These are phyloP conservation scores for Penicillium taxi DNA, from an alignment of 495 filamentous ascomycete genomes.

Conservation along the genomic window DNA sequence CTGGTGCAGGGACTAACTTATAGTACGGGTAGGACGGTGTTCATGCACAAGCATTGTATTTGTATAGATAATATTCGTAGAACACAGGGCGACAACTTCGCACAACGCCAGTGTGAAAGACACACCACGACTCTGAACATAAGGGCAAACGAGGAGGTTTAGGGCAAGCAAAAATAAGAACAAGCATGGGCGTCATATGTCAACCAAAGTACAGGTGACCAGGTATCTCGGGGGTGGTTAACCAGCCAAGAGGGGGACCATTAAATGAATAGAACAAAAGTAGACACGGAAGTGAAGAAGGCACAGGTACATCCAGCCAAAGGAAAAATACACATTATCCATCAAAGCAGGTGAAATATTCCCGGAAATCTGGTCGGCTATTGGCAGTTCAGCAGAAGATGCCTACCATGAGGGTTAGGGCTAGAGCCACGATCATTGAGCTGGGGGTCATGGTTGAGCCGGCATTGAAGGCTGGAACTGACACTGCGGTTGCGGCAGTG, in stretches of 20 bases:
- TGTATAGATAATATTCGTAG: too few species aligned
- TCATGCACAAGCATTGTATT: too few species aligned
- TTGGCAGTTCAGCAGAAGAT: conserved; percentile 13
- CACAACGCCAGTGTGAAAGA: conserved; percentile 13
- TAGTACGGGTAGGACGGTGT: too few species aligned
- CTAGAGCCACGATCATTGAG: conserved; percentile 11
- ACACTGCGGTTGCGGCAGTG: conserved; percentile 8
- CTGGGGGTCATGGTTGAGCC: conserved; percentile 17
- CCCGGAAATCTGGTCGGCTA: neutral
- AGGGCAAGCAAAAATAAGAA: conserved; percentile 6
- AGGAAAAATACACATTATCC: conserved; percentile 7
- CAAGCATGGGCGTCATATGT: conserved; percentile 11
- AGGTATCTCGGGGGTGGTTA: conserved; percentile 4
- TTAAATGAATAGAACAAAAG: conserved; percentile 11
- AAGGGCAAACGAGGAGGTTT: conserved; percentile 5
- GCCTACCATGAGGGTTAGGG: conserved; percentile 15
- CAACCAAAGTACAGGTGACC: conserved; percentile 9
- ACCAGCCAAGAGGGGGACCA: conserved; percentile 2
- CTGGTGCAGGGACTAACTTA: too few species aligned
- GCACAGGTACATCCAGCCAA: conserved; percentile 8
- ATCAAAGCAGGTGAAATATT: neutral
- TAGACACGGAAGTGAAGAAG: conserved; percentile 14
- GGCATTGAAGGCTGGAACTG: conserved; percentile 15
- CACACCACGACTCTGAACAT: conserved; percentile 9
- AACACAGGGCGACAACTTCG: too few species aligned